Conservation (phyloP, 1,139 yeast species). For the Lodderomyces elongisporus region DNA sequence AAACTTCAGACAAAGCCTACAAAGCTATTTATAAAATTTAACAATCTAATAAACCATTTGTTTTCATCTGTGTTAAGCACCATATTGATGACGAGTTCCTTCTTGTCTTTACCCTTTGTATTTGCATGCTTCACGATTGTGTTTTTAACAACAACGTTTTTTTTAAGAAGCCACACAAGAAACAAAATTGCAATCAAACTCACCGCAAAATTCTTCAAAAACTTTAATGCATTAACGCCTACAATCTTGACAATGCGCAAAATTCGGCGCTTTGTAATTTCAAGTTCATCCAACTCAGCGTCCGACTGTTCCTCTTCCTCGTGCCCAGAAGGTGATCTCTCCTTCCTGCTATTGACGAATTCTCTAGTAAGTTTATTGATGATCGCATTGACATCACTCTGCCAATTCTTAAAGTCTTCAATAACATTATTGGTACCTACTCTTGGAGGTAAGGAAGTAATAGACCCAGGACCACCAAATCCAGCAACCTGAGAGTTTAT, state of each 20-base stretch:
- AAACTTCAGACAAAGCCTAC: constrained; percentile 49
- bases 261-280: constrained; percentile 21
- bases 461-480: constrained; percentile 17
- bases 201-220: constrained; percentile 34
- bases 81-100: constrained; percentile 44
- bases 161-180: constrained; percentile 42
- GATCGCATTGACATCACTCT: constrained; percentile 39
- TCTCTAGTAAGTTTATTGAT: constrained; percentile 38
- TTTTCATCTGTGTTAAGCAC: constrained; percentile 41
- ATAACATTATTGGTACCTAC: constrained; percentile 10
- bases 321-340: constrained; percentile 9
- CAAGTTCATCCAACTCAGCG: constrained; percentile 19
- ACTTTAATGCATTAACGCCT: constrained; percentile 26
- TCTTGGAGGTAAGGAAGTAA: constrained; percentile 22
- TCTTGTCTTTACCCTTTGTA: constrained; percentile 20
- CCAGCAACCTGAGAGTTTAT: constrained; percentile 11
- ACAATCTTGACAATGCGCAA: constrained; percentile 21
- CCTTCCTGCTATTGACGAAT: constrained; percentile 18
- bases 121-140: constrained; percentile 34
- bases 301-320: constrained; percentile 11
- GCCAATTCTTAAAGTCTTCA: constrained; percentile 44
- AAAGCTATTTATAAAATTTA: constrained; percentile 35
- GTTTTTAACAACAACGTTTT: constrained; percentile 36
- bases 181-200: constrained; percentile 37
- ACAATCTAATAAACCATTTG: constrained; percentile 43